A percentile compares a stretch with the other conserved stretches of the same genome.
Conservation (phyloP, 1,139 yeast species). For the Geotrichum cucujoidarum region DNA sequence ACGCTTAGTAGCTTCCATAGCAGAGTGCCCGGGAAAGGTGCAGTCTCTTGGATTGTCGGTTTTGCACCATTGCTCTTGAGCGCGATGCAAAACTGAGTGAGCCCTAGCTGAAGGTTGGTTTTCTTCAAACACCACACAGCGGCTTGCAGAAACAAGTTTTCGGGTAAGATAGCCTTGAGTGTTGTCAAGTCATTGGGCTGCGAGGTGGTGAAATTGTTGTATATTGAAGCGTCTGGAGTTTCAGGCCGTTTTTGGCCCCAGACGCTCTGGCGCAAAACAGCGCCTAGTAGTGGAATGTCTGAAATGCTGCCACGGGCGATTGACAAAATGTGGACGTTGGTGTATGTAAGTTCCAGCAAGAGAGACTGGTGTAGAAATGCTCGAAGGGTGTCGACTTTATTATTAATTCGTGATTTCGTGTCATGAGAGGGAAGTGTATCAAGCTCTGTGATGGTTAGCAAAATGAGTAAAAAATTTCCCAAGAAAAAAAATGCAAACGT, state of each 20-base stretch:
- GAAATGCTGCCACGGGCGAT: neutral
- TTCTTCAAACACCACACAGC: neutral
- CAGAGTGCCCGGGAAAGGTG: neutral
- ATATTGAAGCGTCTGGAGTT: no score
- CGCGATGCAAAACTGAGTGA: neutral
- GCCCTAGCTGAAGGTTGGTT: constrained; percentile 1
- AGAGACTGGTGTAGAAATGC: constrained; percentile 21
- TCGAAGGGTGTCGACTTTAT: constrained; percentile 10
- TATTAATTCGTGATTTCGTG: no score
- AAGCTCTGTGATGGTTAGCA: no score
- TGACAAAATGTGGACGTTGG: constrained; percentile 20
- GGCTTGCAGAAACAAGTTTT: constrained; percentile 3
- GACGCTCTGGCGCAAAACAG: neutral
- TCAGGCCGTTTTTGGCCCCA: constrained; percentile 1
- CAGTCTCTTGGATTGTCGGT: neutral
- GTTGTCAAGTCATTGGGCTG: no score
- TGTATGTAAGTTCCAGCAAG: constrained; percentile 18
- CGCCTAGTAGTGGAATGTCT: neutral
- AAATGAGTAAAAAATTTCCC: no score
- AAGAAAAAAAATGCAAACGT: no score
- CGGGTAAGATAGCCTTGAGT: no score
- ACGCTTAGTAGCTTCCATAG: constrained; percentile 1
- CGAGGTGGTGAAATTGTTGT: no score
- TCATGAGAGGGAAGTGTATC: no score
- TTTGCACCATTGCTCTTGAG: neutral